Evolutionary conservation across 2,329 filamentous ascomycete species (phyloP), one percentile per base, ranked within the genome.

Genomic region (Xylariaceae sp.): DNA sequence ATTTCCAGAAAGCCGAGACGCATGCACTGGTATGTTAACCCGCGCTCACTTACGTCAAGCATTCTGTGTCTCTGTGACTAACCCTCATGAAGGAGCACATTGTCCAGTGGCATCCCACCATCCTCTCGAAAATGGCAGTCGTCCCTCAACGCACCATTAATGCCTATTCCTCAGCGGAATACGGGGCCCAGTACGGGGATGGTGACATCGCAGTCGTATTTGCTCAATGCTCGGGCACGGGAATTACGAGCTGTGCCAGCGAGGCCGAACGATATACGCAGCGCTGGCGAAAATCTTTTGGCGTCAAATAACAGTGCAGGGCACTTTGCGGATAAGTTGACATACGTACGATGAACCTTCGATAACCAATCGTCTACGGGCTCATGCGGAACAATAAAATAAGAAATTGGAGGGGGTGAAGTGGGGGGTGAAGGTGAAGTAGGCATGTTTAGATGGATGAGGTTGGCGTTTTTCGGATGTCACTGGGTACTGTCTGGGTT

Each of bases 61-160:
- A 9, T 1, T 12, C 3, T 19, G 32, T 26, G 9, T 37, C 19
- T 27, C 30, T 34, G 29, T 59, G 4, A 53, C 67, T 75, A 60
- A 76, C 60, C 30, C 2, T 47, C 42, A 19, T 34, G 9, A 59
- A 91, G 88, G 88, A 92, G 72, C 89, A 94, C 68, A 87, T 92
- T 62, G 84, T 89, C 35, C 92, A 96, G 76, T 99, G 94, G 95
- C 94, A 99, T 69, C 91, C 92, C 31, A 99, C 94, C 0, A 87
- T 99, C 44, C 81, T 99, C 8, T 90, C 92, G 39, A 94, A 91
- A 68, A 75, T 97, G 58, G 91, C 88, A 1, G 78, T 99, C 27
- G 79, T 99, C n/a, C 91, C 92, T 2, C 94, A 99, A 72, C 82
- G 86, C 50, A 77, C 80, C 35, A 75, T 99, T 69, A 95, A 95